Conservation (phyloP, 352 stramenopile species). For the Phytophthora citricola region DNA sequence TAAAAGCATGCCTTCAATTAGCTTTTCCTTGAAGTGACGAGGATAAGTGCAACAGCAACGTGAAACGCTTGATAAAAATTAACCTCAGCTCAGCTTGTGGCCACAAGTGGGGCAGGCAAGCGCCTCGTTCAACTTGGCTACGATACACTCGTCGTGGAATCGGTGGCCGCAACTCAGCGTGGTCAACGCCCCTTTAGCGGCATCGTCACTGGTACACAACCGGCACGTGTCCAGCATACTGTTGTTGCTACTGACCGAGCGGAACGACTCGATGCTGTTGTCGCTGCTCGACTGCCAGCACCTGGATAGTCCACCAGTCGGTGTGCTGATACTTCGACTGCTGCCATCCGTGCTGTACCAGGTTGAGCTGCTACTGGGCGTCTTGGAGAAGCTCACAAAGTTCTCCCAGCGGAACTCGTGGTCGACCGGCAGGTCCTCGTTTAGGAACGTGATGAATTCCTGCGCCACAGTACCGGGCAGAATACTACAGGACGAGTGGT, state of each 20-base stretch:
- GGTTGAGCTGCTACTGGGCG: constrained; percentile 43
- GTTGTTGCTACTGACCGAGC: constrained; percentile 44
- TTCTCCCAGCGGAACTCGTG: constrained; percentile 64
- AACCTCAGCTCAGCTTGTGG: constrained; percentile 22
- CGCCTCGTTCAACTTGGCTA: constrained; percentile 64
- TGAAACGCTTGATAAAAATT: background rate
- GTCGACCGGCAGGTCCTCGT: constrained; percentile 67
- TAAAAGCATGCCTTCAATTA: constrained; percentile 4
- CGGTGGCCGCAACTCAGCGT: constrained; percentile 59
- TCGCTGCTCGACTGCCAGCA: constrained; percentile 33
- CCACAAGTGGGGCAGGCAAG: constrained; percentile 50
- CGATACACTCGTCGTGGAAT: constrained; percentile 76
- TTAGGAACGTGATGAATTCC: constrained; percentile 71
- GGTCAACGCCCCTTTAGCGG: constrained; percentile 35
- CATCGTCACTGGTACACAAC: constrained; percentile 33
- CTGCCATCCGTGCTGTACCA: constrained; percentile 32
- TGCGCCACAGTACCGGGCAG: constrained; percentile 53
- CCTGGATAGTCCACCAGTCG: constrained; percentile 7
- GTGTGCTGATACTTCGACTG: constrained; percentile 28
- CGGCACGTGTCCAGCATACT: constrained; percentile 25
- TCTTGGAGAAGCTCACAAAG: constrained; percentile 46
- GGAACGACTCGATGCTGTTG: constrained; percentile 41
- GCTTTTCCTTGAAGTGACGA: constrained; percentile 6
- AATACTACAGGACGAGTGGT: constrained; percentile 54
- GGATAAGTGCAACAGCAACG: constrained; percentile 3